Base-by-base conservation (phyloP, 768 basidiomycete species). In the Coprinellus micaceus region DNA sequence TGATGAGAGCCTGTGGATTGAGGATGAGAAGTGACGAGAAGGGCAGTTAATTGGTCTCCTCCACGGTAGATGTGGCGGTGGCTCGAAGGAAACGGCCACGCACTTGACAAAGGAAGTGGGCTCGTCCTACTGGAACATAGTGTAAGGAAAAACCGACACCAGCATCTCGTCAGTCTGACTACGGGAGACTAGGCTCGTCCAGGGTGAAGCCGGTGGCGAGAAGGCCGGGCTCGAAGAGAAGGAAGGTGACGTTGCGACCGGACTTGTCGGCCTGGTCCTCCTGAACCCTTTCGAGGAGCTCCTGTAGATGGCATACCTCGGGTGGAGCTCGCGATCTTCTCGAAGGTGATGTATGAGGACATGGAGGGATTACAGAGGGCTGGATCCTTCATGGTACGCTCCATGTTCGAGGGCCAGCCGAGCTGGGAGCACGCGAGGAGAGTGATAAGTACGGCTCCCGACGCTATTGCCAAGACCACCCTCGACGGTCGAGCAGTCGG, bases 391-490 rank as follows among this genome's bases (percentile, higher is more conserved):
- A 98, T 98, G 80, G 98, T 97, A 74, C 95, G 88, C 74, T 95
- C 91, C 96, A 98, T 98, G 82, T 98, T 98, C 54, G 95, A 94
- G 25, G 94, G 97, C 96, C 96, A 99, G 55, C 96, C 97, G 75
- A 98, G 98, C 73, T 98, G 95, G 56, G 66, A 96, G 87, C 44
- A 97, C 96, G 71, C 89, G 97, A 59, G 94, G 95, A 19, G 94
- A 97, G 74, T 96, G 93, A 64, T 85, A 82, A 78, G 98, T 96
- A 74, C 96, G 93, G 85, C 96, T 99, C 84, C 98, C 97, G 61
- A 99, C 95, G 82, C 95, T 96, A 76, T 98, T 95, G 57, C 96
- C 95, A 58, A 99, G 94, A 56, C 91, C 91, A 66, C 98, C 96
- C 84, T 98, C 98, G 80, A 98, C 92, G 60, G 89, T 85, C 59